Percentiles rank a stretch among this genome's conserved stretches.
phyloP scores from a whole-genome alignment of 192 early-diverging fungal species.

The Coemansia sp. region DNA sequence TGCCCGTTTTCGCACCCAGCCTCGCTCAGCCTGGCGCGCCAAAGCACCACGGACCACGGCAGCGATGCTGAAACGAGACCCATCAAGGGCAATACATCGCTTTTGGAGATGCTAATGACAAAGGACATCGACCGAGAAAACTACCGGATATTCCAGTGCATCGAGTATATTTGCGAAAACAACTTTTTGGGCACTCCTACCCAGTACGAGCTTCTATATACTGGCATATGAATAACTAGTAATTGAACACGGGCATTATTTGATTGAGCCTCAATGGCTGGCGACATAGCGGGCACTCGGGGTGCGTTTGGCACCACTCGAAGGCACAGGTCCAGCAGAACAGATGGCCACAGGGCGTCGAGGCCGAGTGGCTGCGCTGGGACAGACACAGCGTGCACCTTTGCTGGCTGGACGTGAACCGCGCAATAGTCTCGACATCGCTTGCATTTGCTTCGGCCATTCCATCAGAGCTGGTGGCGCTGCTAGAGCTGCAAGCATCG shows the following conservation, averaged over 20 bases:
- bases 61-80: neutral
- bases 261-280: conserved; percentile 72
- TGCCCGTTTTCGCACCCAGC: conserved; percentile 39
- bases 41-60: neutral
- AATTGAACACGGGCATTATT: conserved; percentile 75
- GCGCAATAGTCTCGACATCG: conserved; percentile 24
- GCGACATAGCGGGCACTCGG: conserved; percentile 93
- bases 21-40: neutral
- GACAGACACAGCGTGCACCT: conserved; percentile 90
- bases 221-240: conserved; percentile 28
- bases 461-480: neutral
- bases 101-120: conserved; percentile 38
- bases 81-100: neutral
- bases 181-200: conserved; percentile 20
- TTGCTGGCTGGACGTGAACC: conserved; percentile 46
- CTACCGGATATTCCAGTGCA: conserved; percentile 39
- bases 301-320: conserved; percentile 89
- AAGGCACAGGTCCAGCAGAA: conserved; percentile 95
- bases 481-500: neutral
- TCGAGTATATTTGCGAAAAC: conserved; percentile 31
- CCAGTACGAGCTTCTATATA: conserved; percentile 9
- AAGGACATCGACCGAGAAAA: conserved; percentile 53
- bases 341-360: conserved; percentile 91
- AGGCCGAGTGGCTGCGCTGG: conserved; percentile 67
- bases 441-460: neutral